These are phyloP conservation scores for Gossypium arboreum DNA, from an alignment of 345 rosid genomes.

Conservation along the genomic window DNA sequence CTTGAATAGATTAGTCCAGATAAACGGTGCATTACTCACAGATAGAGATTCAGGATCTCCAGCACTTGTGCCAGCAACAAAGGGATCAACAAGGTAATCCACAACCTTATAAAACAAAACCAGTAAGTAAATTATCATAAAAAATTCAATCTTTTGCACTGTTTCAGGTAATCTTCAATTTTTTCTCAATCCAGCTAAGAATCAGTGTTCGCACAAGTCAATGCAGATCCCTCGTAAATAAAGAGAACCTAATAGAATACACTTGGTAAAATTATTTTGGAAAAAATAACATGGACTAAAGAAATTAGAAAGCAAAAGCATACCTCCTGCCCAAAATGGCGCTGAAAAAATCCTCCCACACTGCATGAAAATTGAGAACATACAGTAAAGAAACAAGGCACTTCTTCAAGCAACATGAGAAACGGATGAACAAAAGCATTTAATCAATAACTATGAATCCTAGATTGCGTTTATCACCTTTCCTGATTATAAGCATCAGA, in stretches of 20 bases:
- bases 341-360: constrained; percentile 58
- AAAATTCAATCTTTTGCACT: constrained; percentile 9
- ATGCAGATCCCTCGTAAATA: not conserved
- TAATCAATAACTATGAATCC: not conserved
- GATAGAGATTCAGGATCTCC: constrained; percentile 87
- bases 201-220: not conserved
- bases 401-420: not conserved
- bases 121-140: not conserved
- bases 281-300: constrained; percentile 1
- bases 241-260: not conserved
- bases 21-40: constrained; percentile 48
- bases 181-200: not conserved
- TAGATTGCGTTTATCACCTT: constrained; percentile 29
- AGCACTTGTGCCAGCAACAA: constrained; percentile 91
- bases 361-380: constrained; percentile 34
- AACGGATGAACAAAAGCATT: not conserved
- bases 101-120: constrained; percentile 54
- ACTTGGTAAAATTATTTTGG: not conserved
- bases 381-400: constrained; percentile 8
- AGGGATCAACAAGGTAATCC: constrained; percentile 90
- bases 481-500: constrained; percentile 31
- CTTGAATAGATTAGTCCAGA: constrained; percentile 7
- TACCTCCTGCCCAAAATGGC: constrained; percentile 78
- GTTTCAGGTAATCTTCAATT: not conserved
- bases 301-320: constrained; percentile 5